These are phyloP conservation scores for Ophiostoma sp. DNA, from an alignment of 2,329 filamentous ascomycete species.

Conservation along the genomic window DNA sequence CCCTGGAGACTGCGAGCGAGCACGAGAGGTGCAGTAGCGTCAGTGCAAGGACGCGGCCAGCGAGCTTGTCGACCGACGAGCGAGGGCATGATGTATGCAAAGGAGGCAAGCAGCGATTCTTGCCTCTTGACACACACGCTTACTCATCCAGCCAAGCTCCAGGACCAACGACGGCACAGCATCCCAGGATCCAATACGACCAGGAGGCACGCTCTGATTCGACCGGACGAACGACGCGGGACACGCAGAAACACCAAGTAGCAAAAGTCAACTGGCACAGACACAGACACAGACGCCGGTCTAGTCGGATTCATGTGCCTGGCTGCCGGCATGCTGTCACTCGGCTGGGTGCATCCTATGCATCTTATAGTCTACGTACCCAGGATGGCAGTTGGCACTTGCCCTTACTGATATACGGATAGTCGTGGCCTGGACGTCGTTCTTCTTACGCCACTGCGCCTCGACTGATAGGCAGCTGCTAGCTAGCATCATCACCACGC, in stretches of 20 bases:
- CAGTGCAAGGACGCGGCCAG: too few species aligned
- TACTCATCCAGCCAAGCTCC: not conserved
- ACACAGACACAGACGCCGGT: not conserved
- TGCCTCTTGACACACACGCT: not conserved
- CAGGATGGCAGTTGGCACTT: not conserved
- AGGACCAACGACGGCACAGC: not conserved
- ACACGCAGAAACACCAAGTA: not conserved
- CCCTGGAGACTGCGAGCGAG: not conserved
- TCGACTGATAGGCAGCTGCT: not conserved
- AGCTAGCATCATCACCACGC: not conserved
- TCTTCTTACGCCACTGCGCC: too few species aligned
- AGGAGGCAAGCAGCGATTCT: too few species aligned
- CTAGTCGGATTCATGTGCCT: not conserved
- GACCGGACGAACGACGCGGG: constrained; percentile 2
- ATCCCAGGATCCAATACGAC: not conserved
- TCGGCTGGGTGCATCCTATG: too few species aligned
- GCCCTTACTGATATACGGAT: too few species aligned
- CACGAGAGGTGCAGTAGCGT: constrained; percentile 1
- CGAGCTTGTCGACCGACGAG: too few species aligned
- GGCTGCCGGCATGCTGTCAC: not conserved
- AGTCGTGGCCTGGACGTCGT: too few species aligned
- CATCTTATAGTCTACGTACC: too few species aligned
- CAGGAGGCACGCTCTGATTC: not conserved
- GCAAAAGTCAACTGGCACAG: not conserved
- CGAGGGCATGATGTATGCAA: too few species aligned